Base-by-base conservation (phyloP, 2,329 filamentous ascomycete genomes). In the Sporothrix dimorphospora region DNA sequence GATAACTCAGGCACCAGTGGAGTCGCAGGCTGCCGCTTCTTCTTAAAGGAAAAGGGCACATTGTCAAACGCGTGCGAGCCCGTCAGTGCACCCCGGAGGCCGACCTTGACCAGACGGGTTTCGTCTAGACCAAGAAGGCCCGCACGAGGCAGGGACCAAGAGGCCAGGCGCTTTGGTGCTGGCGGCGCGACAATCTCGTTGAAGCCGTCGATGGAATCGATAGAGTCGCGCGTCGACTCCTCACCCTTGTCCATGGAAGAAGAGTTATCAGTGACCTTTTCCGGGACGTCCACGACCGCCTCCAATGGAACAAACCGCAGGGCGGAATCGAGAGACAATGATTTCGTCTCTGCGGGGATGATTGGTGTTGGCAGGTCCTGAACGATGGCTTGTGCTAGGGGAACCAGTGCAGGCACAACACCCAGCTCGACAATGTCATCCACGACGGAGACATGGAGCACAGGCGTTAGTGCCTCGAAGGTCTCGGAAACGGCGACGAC, bases 111-210 rank as follows among this genome's bases (percentile, higher is more conserved):
- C n/a, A 76, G 74, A 9, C 73, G 75, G 7, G 74, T 73, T 73
- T 79, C 78, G 71, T 77, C 74, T 16, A 81, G 72, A 21, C 79
- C 79, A 1, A 81, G 73, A 68, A 76, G 76, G 34, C 80, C 79
- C 1, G 79, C 76, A 0, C 79, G 79, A 4, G 78, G 76, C n/a
- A 78, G 42, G 12, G 67, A 61, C 70, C 70, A 72, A 1, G 66
- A 69, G 1, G 49, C 21, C 4, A 55, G 8, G 34, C 51, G 63
- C 27, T 49, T 34, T 3, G 49, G n/a, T 30, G 59, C 47, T 9
- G 30, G 53, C 21, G 47, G 30, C 12, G 61, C 24, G 5, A 19
- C 16, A 19, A 65, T 27, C 19, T 47, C 21, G 27, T 67, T 42
- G 38, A 63, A 12, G 59, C 14, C 38, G 7, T 14, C 42, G 14